phyloP scores from a whole-genome alignment of 805 yeast genomes.

The baker's yeast (Saccharomyces cerevisiae) region DNA sequence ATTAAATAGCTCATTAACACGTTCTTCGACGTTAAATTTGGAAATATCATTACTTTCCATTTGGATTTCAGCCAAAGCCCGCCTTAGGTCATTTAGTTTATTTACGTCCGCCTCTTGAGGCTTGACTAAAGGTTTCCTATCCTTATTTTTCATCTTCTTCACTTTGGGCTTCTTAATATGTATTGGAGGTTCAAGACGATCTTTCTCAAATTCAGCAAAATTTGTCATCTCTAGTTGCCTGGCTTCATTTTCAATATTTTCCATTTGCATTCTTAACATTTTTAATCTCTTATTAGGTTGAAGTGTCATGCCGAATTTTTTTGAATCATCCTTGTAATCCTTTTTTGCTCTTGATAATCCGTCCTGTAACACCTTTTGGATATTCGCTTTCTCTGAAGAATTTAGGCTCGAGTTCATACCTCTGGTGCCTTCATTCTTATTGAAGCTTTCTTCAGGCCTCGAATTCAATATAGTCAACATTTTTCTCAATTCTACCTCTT shows the following conservation, averaged over 20 bases:
- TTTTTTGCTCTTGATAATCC: constrained; percentile 33
- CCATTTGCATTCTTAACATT: constrained; percentile 75
- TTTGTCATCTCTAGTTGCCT: constrained; percentile 80
- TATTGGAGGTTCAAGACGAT: constrained; percentile 11
- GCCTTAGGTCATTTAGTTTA: constrained; percentile 47
- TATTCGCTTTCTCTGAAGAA: constrained; percentile 15
- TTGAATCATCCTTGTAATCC: constrained; percentile 34
- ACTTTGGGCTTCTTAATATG: constrained; percentile 2
- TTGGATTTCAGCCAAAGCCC: constrained; percentile 54
- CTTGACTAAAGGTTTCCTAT: constrained; percentile 22
- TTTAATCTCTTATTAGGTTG: constrained; percentile 75
- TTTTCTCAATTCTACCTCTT: constrained; percentile 70
- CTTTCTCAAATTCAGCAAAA: constrained; percentile 44
- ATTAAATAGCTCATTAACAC: constrained; percentile 47
- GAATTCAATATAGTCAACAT: constrained; percentile 56
- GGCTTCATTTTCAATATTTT: constrained; percentile 74
- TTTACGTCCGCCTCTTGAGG: constrained; percentile 45
- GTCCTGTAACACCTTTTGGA: constrained; percentile 27
- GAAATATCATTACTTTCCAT: constrained; percentile 69
- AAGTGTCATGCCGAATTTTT: constrained; percentile 34
- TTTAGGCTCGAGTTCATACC: constrained; percentile 16
- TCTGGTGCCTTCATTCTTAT: constrained; percentile 3
- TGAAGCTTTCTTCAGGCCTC: constrained; percentile 20
- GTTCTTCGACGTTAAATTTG: constrained; percentile 47
- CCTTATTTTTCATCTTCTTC: constrained; percentile 1